Percentiles rank a stretch among this genome's conserved stretches.
Conservation (phyloP, 495 filamentous ascomycete species). For the Penicillium pulvis region DNA sequence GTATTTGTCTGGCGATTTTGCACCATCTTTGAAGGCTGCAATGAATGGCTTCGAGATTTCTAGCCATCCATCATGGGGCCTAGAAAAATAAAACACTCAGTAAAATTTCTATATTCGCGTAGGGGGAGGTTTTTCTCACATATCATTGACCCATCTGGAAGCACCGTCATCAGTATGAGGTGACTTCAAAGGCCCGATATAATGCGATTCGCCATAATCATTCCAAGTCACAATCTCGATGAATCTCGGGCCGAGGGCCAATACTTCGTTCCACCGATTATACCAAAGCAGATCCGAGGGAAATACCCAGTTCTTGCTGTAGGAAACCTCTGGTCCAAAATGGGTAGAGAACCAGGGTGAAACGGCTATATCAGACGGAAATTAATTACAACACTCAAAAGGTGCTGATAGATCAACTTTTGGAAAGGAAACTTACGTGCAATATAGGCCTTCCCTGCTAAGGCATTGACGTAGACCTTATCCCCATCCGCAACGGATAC, state of each 20-base stretch:
- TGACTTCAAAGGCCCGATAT: constrained; percentile 47
- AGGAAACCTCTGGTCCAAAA: constrained; percentile 35
- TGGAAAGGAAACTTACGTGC: no score
- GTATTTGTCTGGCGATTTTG: constrained; percentile 26
- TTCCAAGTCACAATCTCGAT: constrained; percentile 68
- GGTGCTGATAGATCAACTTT: no score
- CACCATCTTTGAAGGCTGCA: constrained; percentile 57
- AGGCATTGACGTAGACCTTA: constrained; percentile 46
- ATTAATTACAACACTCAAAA: no score
- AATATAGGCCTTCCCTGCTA: constrained; percentile 55
- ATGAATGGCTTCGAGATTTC: constrained; percentile 54
- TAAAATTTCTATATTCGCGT: no score
- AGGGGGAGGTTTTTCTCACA: constrained; percentile 24
- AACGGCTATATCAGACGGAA: constrained; percentile 25
- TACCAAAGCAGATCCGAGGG: constrained; percentile 46
- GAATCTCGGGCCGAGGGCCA: constrained; percentile 46
- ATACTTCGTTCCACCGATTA: constrained; percentile 56
- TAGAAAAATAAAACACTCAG: not conserved
- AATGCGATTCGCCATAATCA: constrained; percentile 63
- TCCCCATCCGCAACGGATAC: constrained; percentile 54
- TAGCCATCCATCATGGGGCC: constrained; percentile 44
- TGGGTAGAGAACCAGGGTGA: constrained; percentile 47
- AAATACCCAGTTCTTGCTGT: constrained; percentile 58
- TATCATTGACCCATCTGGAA: constrained; percentile 60
- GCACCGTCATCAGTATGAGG: constrained; percentile 57